Percentiles rank a stretch among this genome's conserved stretches.
These are phyloP conservation scores for Obelidium mucronatum DNA, from an alignment of 192 early-diverging fungal species.

Conservation along the genomic window DNA sequence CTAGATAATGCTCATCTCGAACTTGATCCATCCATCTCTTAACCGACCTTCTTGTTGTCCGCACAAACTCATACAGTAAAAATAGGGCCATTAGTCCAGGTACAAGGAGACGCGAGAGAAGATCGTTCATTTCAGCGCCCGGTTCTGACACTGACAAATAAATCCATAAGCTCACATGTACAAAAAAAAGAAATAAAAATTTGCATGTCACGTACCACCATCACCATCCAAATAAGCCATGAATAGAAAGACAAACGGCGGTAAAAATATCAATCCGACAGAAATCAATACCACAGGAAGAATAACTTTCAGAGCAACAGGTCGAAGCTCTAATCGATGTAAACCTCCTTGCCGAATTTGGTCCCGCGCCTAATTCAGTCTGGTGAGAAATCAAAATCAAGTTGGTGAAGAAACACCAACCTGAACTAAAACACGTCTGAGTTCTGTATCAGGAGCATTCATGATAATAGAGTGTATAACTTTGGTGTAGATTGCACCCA, in stretches of 20 bases:
- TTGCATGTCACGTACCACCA: constrained; percentile 1
- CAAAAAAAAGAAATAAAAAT: too few species aligned
- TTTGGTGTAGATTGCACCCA: constrained; percentile 75
- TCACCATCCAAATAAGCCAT: constrained; percentile 12
- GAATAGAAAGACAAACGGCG: not conserved
- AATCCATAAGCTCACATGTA: not conserved
- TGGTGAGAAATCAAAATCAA: not conserved
- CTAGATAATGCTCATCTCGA: constrained; percentile 84
- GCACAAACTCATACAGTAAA: constrained; percentile 31
- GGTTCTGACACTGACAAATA: too few species aligned
- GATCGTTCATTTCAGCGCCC: not conserved
- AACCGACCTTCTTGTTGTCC: constrained; percentile 39
- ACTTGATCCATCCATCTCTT: constrained; percentile 78
- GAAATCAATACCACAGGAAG: constrained; percentile 20
- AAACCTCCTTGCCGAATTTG: constrained; percentile 38
- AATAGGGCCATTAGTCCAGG: constrained; percentile 22
- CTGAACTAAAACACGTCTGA: constrained; percentile 45
- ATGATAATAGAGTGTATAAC: constrained; percentile 59
- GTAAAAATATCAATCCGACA: constrained; percentile 7
- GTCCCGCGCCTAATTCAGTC: constrained; percentile 30
- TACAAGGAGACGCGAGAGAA: constrained; percentile 36
- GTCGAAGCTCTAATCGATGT: constrained; percentile 33
- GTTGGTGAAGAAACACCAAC: constrained; percentile 15
- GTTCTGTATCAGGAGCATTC: constrained; percentile 55
- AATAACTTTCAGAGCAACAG: constrained; percentile 17